Evolutionary conservation across 2,329 filamentous ascomycete species (phyloP).

Genomic region (Dactylellina leptospora): DNA sequence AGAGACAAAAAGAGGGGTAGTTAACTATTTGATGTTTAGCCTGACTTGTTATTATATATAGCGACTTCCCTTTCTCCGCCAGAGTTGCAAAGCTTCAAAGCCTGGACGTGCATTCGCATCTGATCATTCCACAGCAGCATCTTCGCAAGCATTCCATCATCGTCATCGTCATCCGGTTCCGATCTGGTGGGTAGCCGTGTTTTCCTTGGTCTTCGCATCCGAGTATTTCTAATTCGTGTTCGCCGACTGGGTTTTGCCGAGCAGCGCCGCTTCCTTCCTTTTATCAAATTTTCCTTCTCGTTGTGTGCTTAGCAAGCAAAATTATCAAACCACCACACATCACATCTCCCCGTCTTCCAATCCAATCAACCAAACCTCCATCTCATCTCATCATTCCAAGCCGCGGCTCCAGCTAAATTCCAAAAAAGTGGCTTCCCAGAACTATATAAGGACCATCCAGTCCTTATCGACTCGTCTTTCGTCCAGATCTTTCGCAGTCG

Average conservation of each 20-base stretch:
- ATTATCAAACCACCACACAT: not conserved
- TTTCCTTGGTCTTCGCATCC: not conserved
- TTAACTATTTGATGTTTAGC: no score
- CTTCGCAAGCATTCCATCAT: not conserved
- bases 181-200: not conserved
- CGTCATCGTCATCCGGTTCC: not conserved
- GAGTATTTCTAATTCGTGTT: not conserved
- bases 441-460: slow-evolving; percentile 38
- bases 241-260: not conserved
- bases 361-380: no score
- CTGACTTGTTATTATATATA: not conserved
- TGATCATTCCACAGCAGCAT: not conserved
- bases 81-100: not conserved
- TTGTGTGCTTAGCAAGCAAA: slow-evolving; percentile 6
- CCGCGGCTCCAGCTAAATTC: not conserved
- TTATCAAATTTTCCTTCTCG: not conserved
- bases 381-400: not conserved
- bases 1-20: not conserved
- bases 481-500: slow-evolving; percentile 17
- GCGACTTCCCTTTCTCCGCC: not conserved
- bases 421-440: slow-evolving; percentile 40
- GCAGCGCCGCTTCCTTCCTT: not conserved
- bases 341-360: no score
- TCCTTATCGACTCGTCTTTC: slow-evolving; percentile 34
- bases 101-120: not conserved